Conservation (phyloP, 164 flowering plant genomes). For the Cinnamomum chago region DNA sequence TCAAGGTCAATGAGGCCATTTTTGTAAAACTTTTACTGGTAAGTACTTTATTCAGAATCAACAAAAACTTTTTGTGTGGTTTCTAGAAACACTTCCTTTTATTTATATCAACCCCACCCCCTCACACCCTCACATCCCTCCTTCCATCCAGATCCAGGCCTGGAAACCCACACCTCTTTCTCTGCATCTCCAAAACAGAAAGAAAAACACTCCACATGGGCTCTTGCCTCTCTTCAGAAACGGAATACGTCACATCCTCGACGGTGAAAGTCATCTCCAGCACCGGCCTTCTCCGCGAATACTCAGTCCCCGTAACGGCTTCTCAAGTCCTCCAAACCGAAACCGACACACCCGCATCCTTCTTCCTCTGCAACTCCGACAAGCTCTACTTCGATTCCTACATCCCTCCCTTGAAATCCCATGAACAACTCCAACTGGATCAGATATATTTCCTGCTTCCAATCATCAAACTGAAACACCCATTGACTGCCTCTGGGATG, state of each 20-base stretch:
- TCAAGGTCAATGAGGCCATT: too few relatives aligned
- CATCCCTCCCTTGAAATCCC: slow-evolving; percentile 35
- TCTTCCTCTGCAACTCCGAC: slow-evolving; percentile 53
- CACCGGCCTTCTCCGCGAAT: slow-evolving; percentile 36
- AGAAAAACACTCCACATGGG: slow-evolving; percentile 14
- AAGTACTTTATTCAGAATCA: too few relatives aligned
- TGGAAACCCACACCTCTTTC: background rate
- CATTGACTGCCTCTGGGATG: slow-evolving; percentile 49
- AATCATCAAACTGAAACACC: slow-evolving; percentile 24
- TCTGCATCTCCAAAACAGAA: background rate
- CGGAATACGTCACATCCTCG: background rate
- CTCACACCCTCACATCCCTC: background rate
- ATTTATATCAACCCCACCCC: background rate
- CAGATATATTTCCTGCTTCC: slow-evolving; percentile 58
- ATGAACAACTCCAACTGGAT: slow-evolving; percentile 25
- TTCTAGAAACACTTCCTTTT: too few relatives aligned
- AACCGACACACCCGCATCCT: background rate
- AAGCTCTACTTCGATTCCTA: slow-evolving; percentile 34
- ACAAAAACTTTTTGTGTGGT: too few relatives aligned
- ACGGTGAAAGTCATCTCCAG: slow-evolving; percentile 30
- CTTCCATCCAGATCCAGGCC: too few relatives aligned
- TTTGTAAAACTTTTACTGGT: too few relatives aligned
- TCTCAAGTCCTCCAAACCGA: slow-evolving; percentile 21
- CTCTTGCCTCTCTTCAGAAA: slow-evolving; percentile 20
- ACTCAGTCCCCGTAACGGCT: slow-evolving; percentile 25